A percentile compares a stretch with the other conserved stretches of the same genome.
phyloP scores from a whole-genome alignment of 164 flowering plant species.

The Tetracentron sinense region DNA sequence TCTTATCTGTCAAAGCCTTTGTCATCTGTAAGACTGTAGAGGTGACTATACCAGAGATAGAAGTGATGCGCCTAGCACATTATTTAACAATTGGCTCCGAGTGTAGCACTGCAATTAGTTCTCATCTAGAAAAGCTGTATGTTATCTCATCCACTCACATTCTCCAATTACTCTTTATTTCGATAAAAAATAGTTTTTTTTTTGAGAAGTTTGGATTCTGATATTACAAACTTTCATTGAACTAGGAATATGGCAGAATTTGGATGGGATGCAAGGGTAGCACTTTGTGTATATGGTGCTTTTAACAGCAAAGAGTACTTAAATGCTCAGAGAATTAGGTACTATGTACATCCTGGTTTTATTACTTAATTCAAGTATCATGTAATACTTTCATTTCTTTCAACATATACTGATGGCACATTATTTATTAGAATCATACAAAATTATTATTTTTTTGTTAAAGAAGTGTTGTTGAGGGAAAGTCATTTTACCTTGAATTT shows the following conservation, averaged over 20 bases:
- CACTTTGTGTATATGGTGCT: conserved; percentile 57
- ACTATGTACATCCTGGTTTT: conserved; percentile 6
- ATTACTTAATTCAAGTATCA: neutral
- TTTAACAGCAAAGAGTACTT: conserved; percentile 77
- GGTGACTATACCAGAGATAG: conserved; percentile 86
- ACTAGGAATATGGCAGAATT: conserved; percentile 46
- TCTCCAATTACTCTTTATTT: neutral
- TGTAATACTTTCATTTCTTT: neutral
- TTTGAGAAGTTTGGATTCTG: conserved; percentile 13
- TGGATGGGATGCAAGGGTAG: conserved; percentile 86
- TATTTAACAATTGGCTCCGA: conserved; percentile 82
- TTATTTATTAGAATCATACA: neutral
- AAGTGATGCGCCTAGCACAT: conserved; percentile 90
- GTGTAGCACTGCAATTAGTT: conserved; percentile 47
- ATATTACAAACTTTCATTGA: conserved; percentile 10
- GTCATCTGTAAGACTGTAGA: conserved; percentile 53
- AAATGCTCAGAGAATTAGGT: conserved; percentile 90
- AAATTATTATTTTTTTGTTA: no score
- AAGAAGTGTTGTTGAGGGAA: neutral
- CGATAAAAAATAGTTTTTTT: neutral
- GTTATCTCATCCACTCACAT: conserved; percentile 19
- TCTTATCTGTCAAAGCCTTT: conserved; percentile 20
- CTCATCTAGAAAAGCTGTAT: conserved; percentile 55
- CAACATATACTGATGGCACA: conserved; percentile 1
- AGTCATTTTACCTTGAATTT: no score